Evolutionary conservation across 2,329 filamentous ascomycete genomes (phyloP).

Genomic region (Penicillium nordicum): DNA sequence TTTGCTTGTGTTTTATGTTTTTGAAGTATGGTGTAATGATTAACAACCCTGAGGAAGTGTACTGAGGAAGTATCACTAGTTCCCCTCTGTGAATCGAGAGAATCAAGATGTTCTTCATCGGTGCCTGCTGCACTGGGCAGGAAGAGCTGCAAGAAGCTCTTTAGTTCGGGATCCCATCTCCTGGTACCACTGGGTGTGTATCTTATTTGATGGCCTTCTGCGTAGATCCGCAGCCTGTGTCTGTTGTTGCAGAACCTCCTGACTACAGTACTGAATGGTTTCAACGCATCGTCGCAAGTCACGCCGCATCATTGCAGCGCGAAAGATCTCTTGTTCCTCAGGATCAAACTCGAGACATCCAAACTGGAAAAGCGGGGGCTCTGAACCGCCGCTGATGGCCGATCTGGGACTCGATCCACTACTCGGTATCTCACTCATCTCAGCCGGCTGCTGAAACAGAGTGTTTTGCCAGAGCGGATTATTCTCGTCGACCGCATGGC

Average conservation of each 20-base stretch:
- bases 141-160: background rate
- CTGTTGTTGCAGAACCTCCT: background rate
- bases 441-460: background rate
- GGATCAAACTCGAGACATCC: constrained; percentile 4
- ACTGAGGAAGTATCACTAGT: no score
- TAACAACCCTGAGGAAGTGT: no score
- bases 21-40: no score
- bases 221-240: background rate
- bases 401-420: background rate
- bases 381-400: background rate
- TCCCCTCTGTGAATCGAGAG: no score
- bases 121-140: no score
- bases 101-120: no score
- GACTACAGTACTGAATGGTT: background rate
- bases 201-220: background rate
- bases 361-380: background rate
- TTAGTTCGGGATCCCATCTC: background rate
- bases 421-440: background rate
- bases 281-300: constrained; percentile 2
- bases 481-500: background rate
- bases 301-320: background rate
- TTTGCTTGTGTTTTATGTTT: no score
- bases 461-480: background rate
- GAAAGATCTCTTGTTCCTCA: constrained; percentile 2
- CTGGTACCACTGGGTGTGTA: background rate